Evolutionary conservation across 2,329 filamentous ascomycete species (phyloP), one percentile per base, ranked within the genome.

Genomic region (Trichoderma arundinaceum): DNA sequence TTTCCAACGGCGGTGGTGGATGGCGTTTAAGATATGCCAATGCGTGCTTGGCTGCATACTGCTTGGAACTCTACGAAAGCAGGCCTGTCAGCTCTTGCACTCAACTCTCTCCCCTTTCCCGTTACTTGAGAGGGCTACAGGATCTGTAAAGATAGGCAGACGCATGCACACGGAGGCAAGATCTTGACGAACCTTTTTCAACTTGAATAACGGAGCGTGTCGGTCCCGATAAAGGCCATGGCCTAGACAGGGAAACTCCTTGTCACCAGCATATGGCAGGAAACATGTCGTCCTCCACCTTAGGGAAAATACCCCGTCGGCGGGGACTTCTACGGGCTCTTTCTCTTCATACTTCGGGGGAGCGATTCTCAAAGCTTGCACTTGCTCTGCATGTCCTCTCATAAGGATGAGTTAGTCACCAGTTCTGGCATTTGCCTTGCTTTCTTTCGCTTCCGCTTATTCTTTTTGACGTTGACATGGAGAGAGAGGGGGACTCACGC

Each of bases 21-120:
- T 38, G 17, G 2, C 44, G 62, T 19, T 72, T 70, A 15, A 85
- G 75, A 75, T 78, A 84, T 7, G 77, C 72, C 22, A 81, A 69
- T 28, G 83, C 83, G 12, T 77, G 78, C 69, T 79, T 80, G 22
- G 84, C 83, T 0, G 85, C 84, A 68, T 82, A 85, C 67, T 81
- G 77, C 72, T 84, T 86, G 28, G 85, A 84, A 41, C 81, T 72
- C 75, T 80, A 54, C 2, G 19, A 22, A n/a, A 12, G 12, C 13
- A 39, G 28, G 5, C 10, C 5, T 28, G 35, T 63, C n/a, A 63
- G 28, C 38, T 28, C 8, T 7, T 15, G 5, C 2, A 13, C 38
- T 44, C 22, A 7, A 38, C 35, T 28, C 22, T 28, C 22, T 28
- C 22, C 22, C 4, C 22, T 28, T 4, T 28, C 22, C 22, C 2